Percentiles rank a stretch among this genome's conserved stretches.
Evolutionary conservation across 2,329 filamentous ascomycete genomes (phyloP).

Genomic region (Penicillium sp.): DNA sequence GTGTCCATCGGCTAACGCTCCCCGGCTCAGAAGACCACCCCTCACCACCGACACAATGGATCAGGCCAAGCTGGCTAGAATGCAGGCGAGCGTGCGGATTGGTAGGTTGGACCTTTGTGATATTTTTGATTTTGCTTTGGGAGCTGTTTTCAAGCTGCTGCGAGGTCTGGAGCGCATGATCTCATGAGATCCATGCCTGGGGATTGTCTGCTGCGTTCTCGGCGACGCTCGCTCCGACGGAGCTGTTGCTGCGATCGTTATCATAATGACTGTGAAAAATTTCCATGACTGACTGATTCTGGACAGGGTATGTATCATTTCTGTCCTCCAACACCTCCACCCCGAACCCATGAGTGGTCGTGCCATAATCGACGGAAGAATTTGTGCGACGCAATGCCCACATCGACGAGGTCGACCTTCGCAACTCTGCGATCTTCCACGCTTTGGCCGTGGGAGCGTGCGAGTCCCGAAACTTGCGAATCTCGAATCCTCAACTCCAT

Average conservation of each 20-base stretch:
- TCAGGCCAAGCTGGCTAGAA: conserved; percentile 63
- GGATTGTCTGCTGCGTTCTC: too few relatives aligned
- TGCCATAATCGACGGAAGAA: conserved; percentile 2
- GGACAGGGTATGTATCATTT: conserved; percentile 29
- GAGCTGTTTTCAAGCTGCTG: background rate
- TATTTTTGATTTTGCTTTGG: conserved; percentile 9
- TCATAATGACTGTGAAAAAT: too few relatives aligned
- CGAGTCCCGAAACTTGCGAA: too few relatives aligned
- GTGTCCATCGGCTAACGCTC: conserved; percentile 20
- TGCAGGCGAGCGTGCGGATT: conserved; percentile 66
- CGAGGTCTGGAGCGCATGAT: conserved; percentile 1
- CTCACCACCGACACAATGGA: conserved; percentile 54
- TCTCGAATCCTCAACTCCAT: too few relatives aligned
- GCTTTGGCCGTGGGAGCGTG: too few relatives aligned
- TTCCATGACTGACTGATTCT: conserved; percentile 19
- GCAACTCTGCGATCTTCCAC: too few relatives aligned
- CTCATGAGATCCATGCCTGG: too few relatives aligned
- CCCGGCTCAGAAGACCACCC: conserved; percentile 16
- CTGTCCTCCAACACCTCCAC: conserved; percentile 2
- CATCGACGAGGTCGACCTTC: too few relatives aligned
- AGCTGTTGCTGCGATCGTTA: background rate
- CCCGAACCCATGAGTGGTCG: background rate
- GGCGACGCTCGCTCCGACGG: too few relatives aligned
- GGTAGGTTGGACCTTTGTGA: too few relatives aligned
- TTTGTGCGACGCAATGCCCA: conserved; percentile 2